Conservation (phyloP, 192 early-diverging fungal species). For the Coemansia sp. region DNA sequence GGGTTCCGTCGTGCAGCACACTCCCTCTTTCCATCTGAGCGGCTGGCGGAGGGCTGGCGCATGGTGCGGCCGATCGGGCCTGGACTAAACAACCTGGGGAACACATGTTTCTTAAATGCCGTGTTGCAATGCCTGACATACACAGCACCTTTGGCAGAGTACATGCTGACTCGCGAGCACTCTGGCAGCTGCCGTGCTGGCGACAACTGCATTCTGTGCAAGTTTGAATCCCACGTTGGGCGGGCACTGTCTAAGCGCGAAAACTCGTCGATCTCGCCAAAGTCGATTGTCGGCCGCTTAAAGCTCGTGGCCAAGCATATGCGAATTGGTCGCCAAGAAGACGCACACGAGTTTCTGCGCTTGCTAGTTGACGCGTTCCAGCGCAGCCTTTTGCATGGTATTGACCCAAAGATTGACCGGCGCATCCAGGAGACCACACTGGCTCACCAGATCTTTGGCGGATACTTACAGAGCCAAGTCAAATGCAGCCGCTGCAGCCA, state of each 20-base stretch:
- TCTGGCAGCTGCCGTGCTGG: slow-evolving; percentile 57
- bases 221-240: slow-evolving; percentile 64
- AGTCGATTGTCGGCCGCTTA: slow-evolving; percentile 62
- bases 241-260: slow-evolving; percentile 55
- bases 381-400: slow-evolving; percentile 58
- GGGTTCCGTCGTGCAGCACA: slow-evolving; percentile 62
- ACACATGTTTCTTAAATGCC: slow-evolving; percentile 81
- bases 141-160: slow-evolving; percentile 70
- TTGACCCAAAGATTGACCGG: slow-evolving; percentile 64
- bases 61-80: slow-evolving; percentile 60
- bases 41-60: slow-evolving; percentile 59
- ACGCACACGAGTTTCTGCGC: slow-evolving; percentile 86
- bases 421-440: slow-evolving; percentile 73
- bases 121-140: slow-evolving; percentile 76
- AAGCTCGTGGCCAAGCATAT: slow-evolving; percentile 75
- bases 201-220: slow-evolving; percentile 73
- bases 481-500: slow-evolving; percentile 68
- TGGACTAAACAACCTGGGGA: slow-evolving; percentile 69
- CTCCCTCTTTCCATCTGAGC: slow-evolving; percentile 59
- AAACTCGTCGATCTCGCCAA: slow-evolving; percentile 60
- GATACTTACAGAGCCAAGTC: slow-evolving; percentile 75
- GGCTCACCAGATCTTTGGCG: slow-evolving; percentile 80
- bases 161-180: slow-evolving; percentile 62
- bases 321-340: slow-evolving; percentile 79
- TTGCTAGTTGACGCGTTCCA: slow-evolving; percentile 68